These are phyloP conservation scores for Mallotus japonicus DNA, from an alignment of 441 rosid genomes.

Conservation along the genomic window DNA sequence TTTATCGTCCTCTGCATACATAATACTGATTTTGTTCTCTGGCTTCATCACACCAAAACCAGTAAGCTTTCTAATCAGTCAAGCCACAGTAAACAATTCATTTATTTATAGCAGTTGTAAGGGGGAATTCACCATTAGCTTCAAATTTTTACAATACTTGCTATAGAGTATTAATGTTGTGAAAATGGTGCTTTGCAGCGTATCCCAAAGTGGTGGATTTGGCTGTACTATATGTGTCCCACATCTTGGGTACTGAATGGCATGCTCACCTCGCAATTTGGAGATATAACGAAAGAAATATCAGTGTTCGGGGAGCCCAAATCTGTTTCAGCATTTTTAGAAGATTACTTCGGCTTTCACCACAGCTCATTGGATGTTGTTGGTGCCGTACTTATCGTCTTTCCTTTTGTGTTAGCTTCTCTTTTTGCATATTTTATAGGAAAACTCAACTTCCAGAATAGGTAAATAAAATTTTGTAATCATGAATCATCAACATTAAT, in stretches of 20 bases:
- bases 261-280: slow-evolving; percentile 56
- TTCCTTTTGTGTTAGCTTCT: slow-evolving; percentile 46
- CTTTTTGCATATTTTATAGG: slow-evolving; percentile 54
- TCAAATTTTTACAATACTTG: neutral
- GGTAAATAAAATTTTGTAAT: slow-evolving; percentile 29
- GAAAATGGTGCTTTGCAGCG: slow-evolving; percentile 31
- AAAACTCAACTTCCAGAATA: slow-evolving; percentile 58
- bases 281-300: slow-evolving; percentile 43
- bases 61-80: slow-evolving; percentile 31
- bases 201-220: slow-evolving; percentile 72
- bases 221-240: slow-evolving; percentile 56
- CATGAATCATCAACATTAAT: neutral
- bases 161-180: too few relatives aligned
- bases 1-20: slow-evolving; percentile 32
- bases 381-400: slow-evolving; percentile 40
- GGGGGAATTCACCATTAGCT: neutral
- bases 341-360: slow-evolving; percentile 51
- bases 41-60: slow-evolving; percentile 47
- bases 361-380: slow-evolving; percentile 32
- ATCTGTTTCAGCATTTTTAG: slow-evolving; percentile 43
- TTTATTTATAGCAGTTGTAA: neutral
- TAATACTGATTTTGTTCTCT: slow-evolving; percentile 36
- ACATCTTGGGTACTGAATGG: slow-evolving; percentile 69
- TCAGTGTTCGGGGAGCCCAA: slow-evolving; percentile 46
- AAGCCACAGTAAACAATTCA: neutral